These are phyloP conservation scores for Saccharum spontaneum DNA, from an alignment of 176 grass and related monocot genomes.

Conservation along the genomic window DNA sequence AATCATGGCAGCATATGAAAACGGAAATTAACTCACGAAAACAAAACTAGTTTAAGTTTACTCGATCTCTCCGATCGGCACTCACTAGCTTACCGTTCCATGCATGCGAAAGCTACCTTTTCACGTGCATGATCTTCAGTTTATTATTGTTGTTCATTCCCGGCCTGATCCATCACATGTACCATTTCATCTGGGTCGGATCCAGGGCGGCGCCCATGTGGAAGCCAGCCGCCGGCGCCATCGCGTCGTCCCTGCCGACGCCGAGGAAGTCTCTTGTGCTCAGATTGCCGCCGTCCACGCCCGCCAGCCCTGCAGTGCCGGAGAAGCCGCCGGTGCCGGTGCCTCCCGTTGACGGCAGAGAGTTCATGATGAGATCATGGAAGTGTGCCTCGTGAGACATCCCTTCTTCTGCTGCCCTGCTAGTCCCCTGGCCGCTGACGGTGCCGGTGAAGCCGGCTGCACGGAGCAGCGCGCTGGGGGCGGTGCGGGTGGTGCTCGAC, in stretches of 20 bases:
- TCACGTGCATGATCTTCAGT: background rate
- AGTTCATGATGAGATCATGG: constrained; percentile 78
- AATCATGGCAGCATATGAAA: too few relatives aligned
- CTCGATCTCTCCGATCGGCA: background rate
- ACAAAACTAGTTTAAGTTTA: background rate
- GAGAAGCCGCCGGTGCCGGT: constrained; percentile 13
- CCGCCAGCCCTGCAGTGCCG: background rate
- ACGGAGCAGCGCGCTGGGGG: constrained; percentile 45
- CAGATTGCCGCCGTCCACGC: constrained; percentile 50
- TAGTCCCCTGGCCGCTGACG: background rate
- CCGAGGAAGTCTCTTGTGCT: constrained; percentile 95
- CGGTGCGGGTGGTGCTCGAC: constrained; percentile 31
- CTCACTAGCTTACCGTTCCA: background rate
- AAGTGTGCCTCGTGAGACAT: constrained; percentile 58
- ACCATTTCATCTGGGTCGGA: constrained; percentile 61
- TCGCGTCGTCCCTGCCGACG: constrained; percentile 47
- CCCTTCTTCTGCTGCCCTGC: constrained; percentile 11
- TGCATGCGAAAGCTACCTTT: background rate
- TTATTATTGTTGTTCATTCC: background rate
- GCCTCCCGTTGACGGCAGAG: constrained; percentile 32
- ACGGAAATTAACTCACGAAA: too few relatives aligned
- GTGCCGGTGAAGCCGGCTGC: constrained; percentile 21
- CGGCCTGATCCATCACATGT: background rate
- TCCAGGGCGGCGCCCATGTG: constrained; percentile 64
- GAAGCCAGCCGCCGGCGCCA: constrained; percentile 16